Conservation (phyloP, 139 green algal species). For the Coelastrella sp. region DNA sequence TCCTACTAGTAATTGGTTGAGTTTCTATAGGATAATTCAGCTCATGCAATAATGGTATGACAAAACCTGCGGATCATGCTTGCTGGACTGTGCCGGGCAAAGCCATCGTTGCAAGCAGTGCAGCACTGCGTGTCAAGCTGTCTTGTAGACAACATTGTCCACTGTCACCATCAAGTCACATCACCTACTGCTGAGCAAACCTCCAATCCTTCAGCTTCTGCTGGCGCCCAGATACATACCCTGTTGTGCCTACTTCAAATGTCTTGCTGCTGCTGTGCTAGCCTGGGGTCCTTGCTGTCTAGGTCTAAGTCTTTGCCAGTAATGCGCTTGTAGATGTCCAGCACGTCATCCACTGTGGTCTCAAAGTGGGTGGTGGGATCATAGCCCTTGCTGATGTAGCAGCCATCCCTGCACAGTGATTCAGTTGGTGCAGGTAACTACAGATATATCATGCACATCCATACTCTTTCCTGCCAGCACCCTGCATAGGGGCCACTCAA, state of each 20-base stretch:
- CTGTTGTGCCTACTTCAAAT: background rate
- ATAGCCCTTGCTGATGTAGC: constrained; percentile 95
- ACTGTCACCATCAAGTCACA: too few relatives aligned
- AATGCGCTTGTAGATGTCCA: constrained; percentile 97
- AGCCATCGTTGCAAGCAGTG: too few relatives aligned
- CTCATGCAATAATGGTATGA: too few relatives aligned
- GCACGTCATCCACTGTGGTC: constrained; percentile 95
- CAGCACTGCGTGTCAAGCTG: too few relatives aligned
- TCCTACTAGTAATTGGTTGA: too few relatives aligned
- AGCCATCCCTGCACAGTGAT: constrained; percentile 69
- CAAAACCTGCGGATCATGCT: too few relatives aligned
- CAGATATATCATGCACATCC: background rate
- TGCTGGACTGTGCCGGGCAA: too few relatives aligned
- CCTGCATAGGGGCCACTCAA: background rate
- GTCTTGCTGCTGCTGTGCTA: constrained; percentile 35
- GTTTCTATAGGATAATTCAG: too few relatives aligned
- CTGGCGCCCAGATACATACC: too few relatives aligned
- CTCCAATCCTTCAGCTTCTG: too few relatives aligned
- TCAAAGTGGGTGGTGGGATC: constrained; percentile 99
- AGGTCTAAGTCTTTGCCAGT: constrained; percentile 74
- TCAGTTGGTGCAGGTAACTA: background rate
- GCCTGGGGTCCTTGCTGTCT: constrained; percentile 53
- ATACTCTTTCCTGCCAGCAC: background rate
- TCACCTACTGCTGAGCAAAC: too few relatives aligned
- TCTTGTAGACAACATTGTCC: too few relatives aligned